phyloP scores from a whole-genome alignment of 768 basidiomycete genomes.

The Tylopilus felleus region DNA sequence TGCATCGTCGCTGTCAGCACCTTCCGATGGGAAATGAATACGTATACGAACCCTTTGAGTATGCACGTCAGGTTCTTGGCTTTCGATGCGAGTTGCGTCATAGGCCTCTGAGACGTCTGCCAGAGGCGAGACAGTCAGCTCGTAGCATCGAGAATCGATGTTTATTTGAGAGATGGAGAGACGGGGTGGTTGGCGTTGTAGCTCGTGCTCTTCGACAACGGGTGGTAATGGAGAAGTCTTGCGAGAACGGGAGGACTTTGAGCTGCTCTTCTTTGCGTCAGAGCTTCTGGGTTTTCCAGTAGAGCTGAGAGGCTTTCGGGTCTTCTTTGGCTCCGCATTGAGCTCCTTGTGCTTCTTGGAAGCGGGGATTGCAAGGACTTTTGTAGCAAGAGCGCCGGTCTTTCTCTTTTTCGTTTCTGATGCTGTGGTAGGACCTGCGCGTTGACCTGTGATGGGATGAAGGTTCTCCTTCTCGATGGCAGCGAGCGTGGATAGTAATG shows the following conservation, averaged over 20 bases:
- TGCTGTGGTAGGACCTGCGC: slow-evolving; percentile 38
- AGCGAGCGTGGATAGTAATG: slow-evolving; percentile 35
- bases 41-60: slow-evolving; percentile 46
- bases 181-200: slow-evolving; percentile 26
- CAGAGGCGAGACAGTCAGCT: slow-evolving; percentile 72
- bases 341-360: slow-evolving; percentile 44
- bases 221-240: slow-evolving; percentile 60
- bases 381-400: slow-evolving; percentile 54
- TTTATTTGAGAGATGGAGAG: slow-evolving; percentile 44
- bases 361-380: slow-evolving; percentile 37
- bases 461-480: slow-evolving; percentile 74
- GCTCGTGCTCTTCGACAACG: slow-evolving; percentile 50
- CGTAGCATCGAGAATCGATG: slow-evolving; percentile 75
- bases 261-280: slow-evolving; percentile 41
- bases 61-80: slow-evolving; percentile 40
- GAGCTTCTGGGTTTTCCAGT: slow-evolving; percentile 22
- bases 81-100: slow-evolving; percentile 40
- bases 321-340: slow-evolving; percentile 50
- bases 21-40: background rate
- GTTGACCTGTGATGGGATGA: slow-evolving; percentile 69
- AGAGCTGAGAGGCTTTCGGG: slow-evolving; percentile 47
- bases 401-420: slow-evolving; percentile 61
- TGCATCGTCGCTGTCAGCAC: background rate
- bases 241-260: slow-evolving; percentile 33
- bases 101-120: slow-evolving; percentile 76